phyloP scores from a whole-genome alignment of 1,284 basidiomycete species.

The Phellopilus nigrolimitatus region DNA sequence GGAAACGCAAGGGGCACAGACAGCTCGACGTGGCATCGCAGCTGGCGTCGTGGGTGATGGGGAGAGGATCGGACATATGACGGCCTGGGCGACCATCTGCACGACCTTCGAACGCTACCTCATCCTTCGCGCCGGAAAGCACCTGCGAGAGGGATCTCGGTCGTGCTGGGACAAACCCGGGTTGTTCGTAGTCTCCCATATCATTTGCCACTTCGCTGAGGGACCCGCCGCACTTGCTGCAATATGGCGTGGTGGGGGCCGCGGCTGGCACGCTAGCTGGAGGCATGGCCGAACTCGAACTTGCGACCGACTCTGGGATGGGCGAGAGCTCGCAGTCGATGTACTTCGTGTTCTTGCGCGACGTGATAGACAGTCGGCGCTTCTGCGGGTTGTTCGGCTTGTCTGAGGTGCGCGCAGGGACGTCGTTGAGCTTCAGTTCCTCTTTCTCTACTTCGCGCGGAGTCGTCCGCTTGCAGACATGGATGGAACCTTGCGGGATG shows the following conservation, averaged over 20 bases:
- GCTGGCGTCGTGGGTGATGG: not conserved
- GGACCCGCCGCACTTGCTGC: not conserved
- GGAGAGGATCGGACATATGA: not conserved
- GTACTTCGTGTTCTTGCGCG: slow-evolving; percentile 4
- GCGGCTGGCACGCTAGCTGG: no score
- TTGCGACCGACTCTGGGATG: not conserved
- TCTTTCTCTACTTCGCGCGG: not conserved
- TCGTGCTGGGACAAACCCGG: not conserved
- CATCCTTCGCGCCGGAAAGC: not conserved
- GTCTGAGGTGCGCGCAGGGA: not conserved
- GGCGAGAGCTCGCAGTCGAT: not conserved
- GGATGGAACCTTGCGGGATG: not conserved
- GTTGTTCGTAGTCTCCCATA: not conserved
- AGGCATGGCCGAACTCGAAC: not conserved
- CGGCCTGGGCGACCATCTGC: not conserved
- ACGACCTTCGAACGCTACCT: not conserved
- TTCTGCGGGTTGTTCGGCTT: not conserved
- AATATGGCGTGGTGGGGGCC: no score
- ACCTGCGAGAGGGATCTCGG: not conserved
- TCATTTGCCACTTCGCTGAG: not conserved
- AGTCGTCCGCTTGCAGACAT: slow-evolving; percentile 1
- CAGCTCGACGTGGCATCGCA: not conserved
- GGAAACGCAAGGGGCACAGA: not conserved
- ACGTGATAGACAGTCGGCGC: not conserved
- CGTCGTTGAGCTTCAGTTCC: not conserved